Evolutionary conservation across 306 rosid species (phyloP).

Genomic region (Morella rubra): DNA sequence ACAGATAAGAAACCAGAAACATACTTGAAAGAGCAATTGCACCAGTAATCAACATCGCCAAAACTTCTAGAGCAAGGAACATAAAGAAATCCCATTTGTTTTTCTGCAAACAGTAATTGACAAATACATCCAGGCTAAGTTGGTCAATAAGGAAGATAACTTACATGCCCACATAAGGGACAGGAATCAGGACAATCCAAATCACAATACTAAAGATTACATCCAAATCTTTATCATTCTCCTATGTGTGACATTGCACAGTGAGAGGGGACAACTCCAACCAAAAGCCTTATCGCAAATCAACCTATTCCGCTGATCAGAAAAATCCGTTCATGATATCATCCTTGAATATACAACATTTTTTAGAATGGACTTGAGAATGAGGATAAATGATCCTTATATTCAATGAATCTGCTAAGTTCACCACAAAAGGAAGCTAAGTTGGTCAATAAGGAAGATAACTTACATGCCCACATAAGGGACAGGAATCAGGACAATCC

Average conservation of each 20-base stretch:
- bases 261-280: constrained; percentile 23
- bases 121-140: constrained; percentile 12
- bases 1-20: constrained; percentile 30
- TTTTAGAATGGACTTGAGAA: too few relatives aligned
- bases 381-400: too few relatives aligned
- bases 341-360: too few relatives aligned
- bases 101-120: constrained; percentile 59
- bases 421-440: too few relatives aligned
- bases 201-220: not conserved
- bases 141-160: constrained; percentile 9
- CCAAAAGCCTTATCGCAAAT: not conserved
- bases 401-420: too few relatives aligned
- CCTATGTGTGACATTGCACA: constrained; percentile 3
- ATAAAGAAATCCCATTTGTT: constrained; percentile 91
- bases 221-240: constrained; percentile 17
- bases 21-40: constrained; percentile 77
- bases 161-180: not conserved
- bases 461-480: constrained; percentile 1
- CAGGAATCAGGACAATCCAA: not conserved
- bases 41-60: constrained; percentile 89
- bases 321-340: not conserved
- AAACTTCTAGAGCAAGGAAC: constrained; percentile 83
- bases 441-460: constrained; percentile 10
- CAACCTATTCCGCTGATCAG: not conserved
- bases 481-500: not conserved